Conservation (phyloP, 2,329 filamentous ascomycete species). For the Sporothrix inflata region DNA sequence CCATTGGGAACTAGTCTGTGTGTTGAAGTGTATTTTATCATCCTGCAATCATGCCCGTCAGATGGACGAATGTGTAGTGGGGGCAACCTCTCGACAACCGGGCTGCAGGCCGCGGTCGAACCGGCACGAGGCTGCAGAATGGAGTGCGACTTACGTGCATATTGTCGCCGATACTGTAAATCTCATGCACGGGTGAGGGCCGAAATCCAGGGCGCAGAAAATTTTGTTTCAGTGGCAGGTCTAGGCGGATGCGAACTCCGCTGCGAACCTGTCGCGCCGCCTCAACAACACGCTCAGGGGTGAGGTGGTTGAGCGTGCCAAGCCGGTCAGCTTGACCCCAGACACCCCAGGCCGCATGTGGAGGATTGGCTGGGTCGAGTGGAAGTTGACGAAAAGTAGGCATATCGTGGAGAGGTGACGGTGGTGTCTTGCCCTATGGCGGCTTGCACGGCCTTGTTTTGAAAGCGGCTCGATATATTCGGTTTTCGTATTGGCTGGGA, state of each 20-base stretch:
- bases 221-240: neutral
- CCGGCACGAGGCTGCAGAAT: too few relatives aligned
- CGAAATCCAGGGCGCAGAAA: neutral
- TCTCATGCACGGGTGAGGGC: neutral
- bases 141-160: neutral
- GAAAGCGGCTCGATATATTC: neutral
- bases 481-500: neutral
- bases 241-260: constrained; percentile 1
- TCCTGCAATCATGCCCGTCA: neutral
- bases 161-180: neutral
- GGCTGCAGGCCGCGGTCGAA: too few relatives aligned
- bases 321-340: neutral
- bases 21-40: constrained; percentile 2
- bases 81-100: too few relatives aligned
- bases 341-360: constrained; percentile 2
- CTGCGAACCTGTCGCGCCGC: neutral
- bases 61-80: neutral
- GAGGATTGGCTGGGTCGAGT: neutral
- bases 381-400: neutral
- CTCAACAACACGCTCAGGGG: neutral
- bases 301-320: constrained; percentile 1
- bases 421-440: neutral
- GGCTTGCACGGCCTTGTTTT: neutral
- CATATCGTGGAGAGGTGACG: neutral
- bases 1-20: constrained; percentile 15